Base-by-base conservation (phyloP, 129 eudicot species). In the Saussurea involucrata region DNA sequence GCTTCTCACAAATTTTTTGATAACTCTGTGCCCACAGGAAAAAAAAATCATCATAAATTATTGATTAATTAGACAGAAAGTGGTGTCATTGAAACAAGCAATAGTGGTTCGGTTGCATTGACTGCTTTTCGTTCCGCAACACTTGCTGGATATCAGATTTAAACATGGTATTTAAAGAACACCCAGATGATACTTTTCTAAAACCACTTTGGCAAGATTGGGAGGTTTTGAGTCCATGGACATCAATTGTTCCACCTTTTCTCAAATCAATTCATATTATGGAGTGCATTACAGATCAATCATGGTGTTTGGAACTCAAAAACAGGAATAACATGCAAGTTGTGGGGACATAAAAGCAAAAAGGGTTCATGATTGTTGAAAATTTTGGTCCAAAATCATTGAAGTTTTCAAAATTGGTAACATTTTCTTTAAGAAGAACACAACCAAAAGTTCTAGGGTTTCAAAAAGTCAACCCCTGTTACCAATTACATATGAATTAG, bases 81-180 rank as follows among this genome's bases (percentile, higher is more conserved):
- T 42, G 29, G 64, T 74, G 12, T 34, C 33, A 64, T 57, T 9
- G 46, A 13, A n/a, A n/a, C n/a, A n/a, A 95, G 92, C 82, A 95
- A 83, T 49, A 95, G 80, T 11, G 98, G 98, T 80, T 95, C 98
- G 1, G 86, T 78, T 27, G 93, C 69, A 73, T 66, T 86, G n/a
- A 86, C 79, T 31, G 85, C 80, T 86, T 94, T 94, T 70, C 87
- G 89, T 71, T 94, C 98, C 21, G 96, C 93, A 80, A 94, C 88
- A 44, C 84, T 71, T 55, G 86, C 97, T 94, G 84, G 25, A 89
- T 63, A 72, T 61, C 20, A 34, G 44, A 63, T 15, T 46, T 49
- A 49, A 49, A 49, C 58, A 49, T 49, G 18, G 18, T 8, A 36
- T 8, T 8, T 2, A 36, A 36, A 36, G 44, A 36, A 36, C 8